phyloP scores from a whole-genome alignment of 768 basidiomycete genomes.

The Lanmaoa rubissima region DNA sequence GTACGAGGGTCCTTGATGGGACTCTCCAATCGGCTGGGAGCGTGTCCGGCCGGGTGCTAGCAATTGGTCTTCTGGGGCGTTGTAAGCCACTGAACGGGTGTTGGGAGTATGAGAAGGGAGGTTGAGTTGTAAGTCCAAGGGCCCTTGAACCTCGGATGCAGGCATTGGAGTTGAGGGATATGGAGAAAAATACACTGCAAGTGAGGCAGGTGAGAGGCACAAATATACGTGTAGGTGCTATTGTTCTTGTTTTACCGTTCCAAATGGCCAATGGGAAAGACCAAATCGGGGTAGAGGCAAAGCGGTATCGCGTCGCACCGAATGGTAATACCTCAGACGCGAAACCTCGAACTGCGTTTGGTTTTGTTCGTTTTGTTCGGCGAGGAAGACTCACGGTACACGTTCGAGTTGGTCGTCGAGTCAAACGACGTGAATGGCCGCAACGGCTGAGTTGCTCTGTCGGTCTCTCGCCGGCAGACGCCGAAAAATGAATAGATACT shows the following conservation, averaged over 20 bases:
- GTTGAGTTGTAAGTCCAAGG: conserved; percentile 20
- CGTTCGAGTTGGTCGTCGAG: conserved; percentile 10
- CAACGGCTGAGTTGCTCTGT: conserved; percentile 9
- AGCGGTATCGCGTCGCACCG: conserved; percentile 2
- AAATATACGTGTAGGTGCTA: conserved; percentile 5
- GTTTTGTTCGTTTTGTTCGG: neutral
- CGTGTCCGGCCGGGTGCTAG: too few relatives aligned
- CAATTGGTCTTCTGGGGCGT: too few relatives aligned
- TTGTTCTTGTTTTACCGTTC: conserved; percentile 15
- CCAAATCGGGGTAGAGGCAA: conserved; percentile 23
- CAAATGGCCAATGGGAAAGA: conserved; percentile 1
- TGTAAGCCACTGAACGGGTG: too few relatives aligned
- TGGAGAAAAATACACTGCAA: neutral
- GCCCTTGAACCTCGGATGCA: conserved; percentile 22
- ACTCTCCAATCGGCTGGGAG: conserved; percentile 20
- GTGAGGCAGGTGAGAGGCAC: neutral
- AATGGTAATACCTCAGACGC: neutral
- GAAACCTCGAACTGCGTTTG: neutral
- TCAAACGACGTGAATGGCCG: neutral
- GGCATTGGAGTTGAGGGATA: conserved; percentile 13
- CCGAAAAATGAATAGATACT: conserved; percentile 15
- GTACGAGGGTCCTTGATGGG: conserved; percentile 23
- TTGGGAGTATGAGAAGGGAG: conserved; percentile 6
- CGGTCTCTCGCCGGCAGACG: conserved; percentile 18
- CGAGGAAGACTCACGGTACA: neutral